Base-by-base conservation (phyloP, 345 rosid species). In the Brassica incana region DNA sequence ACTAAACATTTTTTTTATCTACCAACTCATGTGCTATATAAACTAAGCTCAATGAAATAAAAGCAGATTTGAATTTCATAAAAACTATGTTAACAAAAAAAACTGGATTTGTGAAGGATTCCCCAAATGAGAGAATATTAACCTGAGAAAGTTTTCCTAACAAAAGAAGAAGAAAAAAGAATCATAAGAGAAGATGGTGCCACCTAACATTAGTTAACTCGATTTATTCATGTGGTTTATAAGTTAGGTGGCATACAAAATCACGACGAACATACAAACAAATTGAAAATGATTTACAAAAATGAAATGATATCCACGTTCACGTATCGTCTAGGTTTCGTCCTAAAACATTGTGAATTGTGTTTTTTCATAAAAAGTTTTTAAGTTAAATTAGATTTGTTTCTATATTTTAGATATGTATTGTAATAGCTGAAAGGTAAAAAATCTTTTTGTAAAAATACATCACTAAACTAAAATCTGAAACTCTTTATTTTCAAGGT, bases 131-230 rank as follows among this genome's bases (percentile, higher is more conserved):
- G 65, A 29, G 36, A 29, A 29, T 29, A 62, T 25, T 25, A 3
- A 11, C 32, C 33, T 23, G n/a, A 62, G 0, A 62, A 23, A 5
- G 0, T 25, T 63, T 30, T 30, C n/a, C 10, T 6, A 29, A 12
- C 18, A 27, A 10, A 10, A 60, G 0, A 61, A 61, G 12, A 69
- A 61, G 8, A 69, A 29, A 0, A 61, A 32, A 9, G 1, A 43
- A 12, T 69, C 25, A 50, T 32, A 63, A 71, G 71, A 38, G 35
- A 65, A 38, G 6, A 72, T 14, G 25, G 61, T 66, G 38, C 56
- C 77, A 78, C 81, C 81, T 38, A 78, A 59, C 33, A 48, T 14
- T 48, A 14, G 16, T 48, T 48, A 48, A 48, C 15, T 48, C 56
- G 16, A 48, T 48, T 48, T 43, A 43, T 48, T 12, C 56, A 48